phyloP scores from a whole-genome alignment of 73 alveolate species.

The Paramecium primaurelia region DNA sequence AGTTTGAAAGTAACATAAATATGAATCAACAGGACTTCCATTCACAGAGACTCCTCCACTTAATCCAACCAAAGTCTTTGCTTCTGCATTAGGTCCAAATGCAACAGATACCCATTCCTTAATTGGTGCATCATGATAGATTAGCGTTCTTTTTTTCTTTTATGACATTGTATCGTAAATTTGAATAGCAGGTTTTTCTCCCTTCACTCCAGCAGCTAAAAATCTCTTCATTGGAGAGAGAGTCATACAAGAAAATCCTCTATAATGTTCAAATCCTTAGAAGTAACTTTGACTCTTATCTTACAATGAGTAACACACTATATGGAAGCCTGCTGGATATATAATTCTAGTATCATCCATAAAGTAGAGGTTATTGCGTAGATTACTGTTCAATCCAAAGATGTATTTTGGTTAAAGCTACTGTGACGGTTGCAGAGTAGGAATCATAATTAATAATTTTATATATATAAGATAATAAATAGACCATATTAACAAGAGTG shows the following conservation, averaged over 20 bases:
- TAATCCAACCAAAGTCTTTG: slow-evolving; percentile 49
- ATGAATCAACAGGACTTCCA: slow-evolving; percentile 1
- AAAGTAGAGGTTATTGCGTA: slow-evolving; percentile 69
- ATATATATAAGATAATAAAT: background rate
- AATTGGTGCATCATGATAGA: slow-evolving; percentile 26
- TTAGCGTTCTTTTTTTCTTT: slow-evolving; percentile 45
- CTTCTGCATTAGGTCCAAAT: slow-evolving; percentile 54
- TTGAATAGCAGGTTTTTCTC: slow-evolving; percentile 57
- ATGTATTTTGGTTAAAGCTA: slow-evolving; percentile 63
- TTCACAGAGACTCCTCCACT: slow-evolving; percentile 32
- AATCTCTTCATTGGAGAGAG: slow-evolving; percentile 57
- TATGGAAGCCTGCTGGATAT: slow-evolving; percentile 95
- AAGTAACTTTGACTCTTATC: slow-evolving; percentile 47
- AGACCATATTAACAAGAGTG: background rate
- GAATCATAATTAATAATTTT: background rate
- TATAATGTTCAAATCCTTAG: slow-evolving; percentile 50
- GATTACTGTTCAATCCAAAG: slow-evolving; percentile 82
- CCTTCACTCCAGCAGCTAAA: slow-evolving; percentile 59
- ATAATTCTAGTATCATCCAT: slow-evolving; percentile 85
- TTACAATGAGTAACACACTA: slow-evolving; percentile 64
- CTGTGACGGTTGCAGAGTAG: slow-evolving; percentile 53
- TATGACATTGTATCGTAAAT: slow-evolving; percentile 55
- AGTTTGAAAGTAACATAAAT: slow-evolving; percentile 24
- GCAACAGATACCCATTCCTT: slow-evolving; percentile 62
- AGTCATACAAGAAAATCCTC: slow-evolving; percentile 59